Evolutionary conservation across 78 protist genomes (phyloP), one percentile per base, ranked within the genome.

Genomic region (Emiliania huxleyi): DNA sequence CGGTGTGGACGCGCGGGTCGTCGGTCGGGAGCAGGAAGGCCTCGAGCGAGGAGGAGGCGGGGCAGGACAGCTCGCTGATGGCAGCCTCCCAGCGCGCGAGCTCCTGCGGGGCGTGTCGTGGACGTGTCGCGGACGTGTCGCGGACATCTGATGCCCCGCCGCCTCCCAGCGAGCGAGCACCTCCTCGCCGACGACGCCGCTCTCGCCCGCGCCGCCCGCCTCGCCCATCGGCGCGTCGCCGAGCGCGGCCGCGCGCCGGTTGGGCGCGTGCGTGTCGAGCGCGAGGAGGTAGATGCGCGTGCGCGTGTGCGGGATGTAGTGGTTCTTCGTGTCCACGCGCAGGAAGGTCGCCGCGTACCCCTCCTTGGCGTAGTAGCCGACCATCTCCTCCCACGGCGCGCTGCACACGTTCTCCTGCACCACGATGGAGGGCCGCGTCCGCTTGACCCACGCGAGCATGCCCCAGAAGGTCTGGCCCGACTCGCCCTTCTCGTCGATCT

Each of bases 251-350:
- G 35, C 42, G 81, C 35, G 2, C 29, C 81, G 81, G 19, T 71
- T 71, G 81, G 35, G 42, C 35, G 81, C 81, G 19, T 0, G 35
- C 81, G 19, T 35, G 81, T 71, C 81, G 81, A 71, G 5, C 55
- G 94, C 94, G 25, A 89, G 42, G 33, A 92, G 90, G 84, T 92
- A 92, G 33, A 89, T 90, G 62, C 94, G 90, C 69, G 85, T 49
- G 35, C 94, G 94, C 44, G 94, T 92, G 43, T 92, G 94, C 55
- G 94, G 94, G 45, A 92, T 22, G 94, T 92, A 92, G 69, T 87
- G 42, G 45, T 81, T 38, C 73, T 92, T 92, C n/a, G 94, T 92
- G 90, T 92, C 94, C n/a, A 92, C 49, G 44, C 56, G 45, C 44
- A 85, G 0, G 44, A 37, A 45, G 19, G 26, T 6, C 25, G 93